Conservation (phyloP, 768 basidiomycete species). For the Lactifluus piperatus region DNA sequence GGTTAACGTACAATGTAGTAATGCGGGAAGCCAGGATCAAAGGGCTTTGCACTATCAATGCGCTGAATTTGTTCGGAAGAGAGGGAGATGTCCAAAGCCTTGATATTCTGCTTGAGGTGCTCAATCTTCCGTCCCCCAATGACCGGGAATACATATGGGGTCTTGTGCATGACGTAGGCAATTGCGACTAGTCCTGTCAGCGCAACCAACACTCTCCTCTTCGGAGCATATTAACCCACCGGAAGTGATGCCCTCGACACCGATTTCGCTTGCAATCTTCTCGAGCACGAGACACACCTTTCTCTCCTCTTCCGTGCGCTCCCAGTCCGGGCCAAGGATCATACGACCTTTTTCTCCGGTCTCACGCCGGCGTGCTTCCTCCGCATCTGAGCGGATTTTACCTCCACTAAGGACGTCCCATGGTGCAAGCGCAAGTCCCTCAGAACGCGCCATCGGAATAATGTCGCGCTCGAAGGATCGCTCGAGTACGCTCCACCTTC, state of each 20-base stretch:
- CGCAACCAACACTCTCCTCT: too few species aligned
- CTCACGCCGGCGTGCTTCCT: constrained; percentile 28
- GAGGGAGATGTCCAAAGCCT: constrained; percentile 41
- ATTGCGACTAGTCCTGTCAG: constrained; percentile 34
- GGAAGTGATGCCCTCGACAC: constrained; percentile 38
- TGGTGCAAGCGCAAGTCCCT: constrained; percentile 33
- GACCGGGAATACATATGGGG: constrained; percentile 44
- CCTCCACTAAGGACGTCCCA: constrained; percentile 37
- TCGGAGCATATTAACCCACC: constrained; percentile 26
- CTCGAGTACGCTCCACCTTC: constrained; percentile 26
- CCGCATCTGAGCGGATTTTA: constrained; percentile 32
- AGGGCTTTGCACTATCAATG: constrained; percentile 35
- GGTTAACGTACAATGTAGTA: constrained; percentile 26
- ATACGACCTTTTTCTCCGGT: constrained; percentile 31
- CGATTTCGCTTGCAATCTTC: constrained; percentile 42
- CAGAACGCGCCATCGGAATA: constrained; percentile 30
- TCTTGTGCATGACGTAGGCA: constrained; percentile 47
- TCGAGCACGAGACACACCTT: constrained; percentile 24
- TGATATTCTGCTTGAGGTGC: constrained; percentile 41
- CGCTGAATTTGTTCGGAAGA: constrained; percentile 37
- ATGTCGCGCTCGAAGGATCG: constrained; percentile 37
- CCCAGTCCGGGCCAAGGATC: background rate
- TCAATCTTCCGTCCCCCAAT: constrained; percentile 45
- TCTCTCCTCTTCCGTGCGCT: constrained; percentile 16
- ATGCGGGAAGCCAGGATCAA: constrained; percentile 40